Percentiles rank a stretch among this genome's conserved stretches.
phyloP scores from a whole-genome alignment of 352 stramenopile genomes.

The Plasmopara halstedii region DNA sequence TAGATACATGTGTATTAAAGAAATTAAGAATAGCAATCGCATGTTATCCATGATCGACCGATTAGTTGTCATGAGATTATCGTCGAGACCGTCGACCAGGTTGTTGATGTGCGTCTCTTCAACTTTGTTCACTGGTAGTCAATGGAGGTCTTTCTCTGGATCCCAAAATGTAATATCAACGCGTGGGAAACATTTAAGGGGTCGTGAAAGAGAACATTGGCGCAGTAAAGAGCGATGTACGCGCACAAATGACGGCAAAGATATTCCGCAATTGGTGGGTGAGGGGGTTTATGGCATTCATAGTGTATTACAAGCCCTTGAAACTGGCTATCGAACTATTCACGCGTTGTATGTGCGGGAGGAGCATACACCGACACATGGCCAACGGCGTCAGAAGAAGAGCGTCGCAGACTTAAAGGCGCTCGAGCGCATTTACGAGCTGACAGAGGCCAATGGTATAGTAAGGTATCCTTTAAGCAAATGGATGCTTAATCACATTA shows the following conservation, averaged over 20 bases:
- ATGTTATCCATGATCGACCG: neutral
- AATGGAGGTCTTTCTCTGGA: constrained; percentile 7
- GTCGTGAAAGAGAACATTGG: constrained; percentile 1
- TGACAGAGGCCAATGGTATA: constrained; percentile 27
- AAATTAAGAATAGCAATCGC: neutral
- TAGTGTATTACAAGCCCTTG: constrained; percentile 58
- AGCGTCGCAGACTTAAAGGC: constrained; percentile 22
- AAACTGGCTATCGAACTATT: constrained; percentile 37
- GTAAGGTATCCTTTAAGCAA: constrained; percentile 36
- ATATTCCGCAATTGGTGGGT: constrained; percentile 45
- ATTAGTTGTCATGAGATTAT: neutral
- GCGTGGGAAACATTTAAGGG: constrained; percentile 2
- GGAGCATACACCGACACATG: constrained; percentile 7
- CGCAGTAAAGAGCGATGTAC: constrained; percentile 10
- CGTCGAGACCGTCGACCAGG: neutral
- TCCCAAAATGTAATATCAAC: constrained; percentile 1
- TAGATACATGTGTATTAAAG: too few species aligned
- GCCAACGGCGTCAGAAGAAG: constrained; percentile 23
- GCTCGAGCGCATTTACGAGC: constrained; percentile 39
- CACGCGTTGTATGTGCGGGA: constrained; percentile 55
- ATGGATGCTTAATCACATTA: constrained; percentile 81
- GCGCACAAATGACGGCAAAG: constrained; percentile 23
- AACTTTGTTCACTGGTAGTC: neutral
- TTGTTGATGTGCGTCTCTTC: constrained; percentile 8
- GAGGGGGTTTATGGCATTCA: constrained; percentile 68